Conservation (phyloP, 257 asterid genomes). For the Capsicum pubescens region DNA sequence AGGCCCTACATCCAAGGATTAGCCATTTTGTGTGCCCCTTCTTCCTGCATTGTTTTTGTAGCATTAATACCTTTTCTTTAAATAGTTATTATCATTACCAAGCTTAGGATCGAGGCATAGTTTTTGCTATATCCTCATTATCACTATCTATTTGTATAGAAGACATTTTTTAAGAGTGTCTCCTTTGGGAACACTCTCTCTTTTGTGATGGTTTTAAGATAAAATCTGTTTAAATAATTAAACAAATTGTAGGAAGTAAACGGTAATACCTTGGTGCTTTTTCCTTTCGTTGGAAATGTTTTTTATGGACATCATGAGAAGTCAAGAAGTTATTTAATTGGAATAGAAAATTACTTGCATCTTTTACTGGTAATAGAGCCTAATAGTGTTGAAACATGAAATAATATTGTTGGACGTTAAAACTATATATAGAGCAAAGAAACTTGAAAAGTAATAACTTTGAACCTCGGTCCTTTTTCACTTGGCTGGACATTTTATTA, state of each 20-base stretch:
- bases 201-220: background rate
- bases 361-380: too few relatives aligned
- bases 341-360: too few relatives aligned
- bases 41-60: background rate
- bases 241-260: background rate
- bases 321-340: too few relatives aligned
- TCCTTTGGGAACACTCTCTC: background rate
- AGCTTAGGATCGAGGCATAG: background rate
- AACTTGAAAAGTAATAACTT: too few relatives aligned
- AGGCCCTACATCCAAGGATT: background rate
- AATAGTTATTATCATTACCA: background rate
- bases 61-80: background rate
- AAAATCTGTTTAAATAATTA: conserved; percentile 5
- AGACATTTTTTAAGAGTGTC: background rate
- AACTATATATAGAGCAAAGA: too few relatives aligned
- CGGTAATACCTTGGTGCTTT: background rate
- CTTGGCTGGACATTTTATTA: too few relatives aligned
- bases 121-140: background rate
- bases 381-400: too few relatives aligned
- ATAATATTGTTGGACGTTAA: too few relatives aligned
- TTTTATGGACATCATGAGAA: too few relatives aligned
- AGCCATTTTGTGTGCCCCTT: conserved; percentile 4
- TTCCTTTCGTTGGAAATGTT: too few relatives aligned
- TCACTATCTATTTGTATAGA: background rate
- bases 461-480: too few relatives aligned